Evolutionary conservation across 371 early-diverging fungal genomes (phyloP).

Genomic region (Mucor racemosus): DNA sequence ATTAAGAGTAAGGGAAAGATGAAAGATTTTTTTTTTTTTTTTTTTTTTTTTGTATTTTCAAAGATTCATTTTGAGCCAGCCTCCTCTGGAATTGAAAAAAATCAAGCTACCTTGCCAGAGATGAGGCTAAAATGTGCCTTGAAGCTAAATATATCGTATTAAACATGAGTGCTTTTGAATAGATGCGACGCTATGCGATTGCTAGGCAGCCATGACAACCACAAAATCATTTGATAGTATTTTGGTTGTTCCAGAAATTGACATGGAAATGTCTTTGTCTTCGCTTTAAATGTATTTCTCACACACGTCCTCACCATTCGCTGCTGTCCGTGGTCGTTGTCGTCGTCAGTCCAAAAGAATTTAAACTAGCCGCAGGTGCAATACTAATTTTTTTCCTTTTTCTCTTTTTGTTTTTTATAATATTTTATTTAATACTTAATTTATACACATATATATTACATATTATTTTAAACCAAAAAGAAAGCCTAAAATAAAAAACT

Average conservation of each 20-base stretch:
- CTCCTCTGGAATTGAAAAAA: conserved; percentile 1
- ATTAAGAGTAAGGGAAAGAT: no score
- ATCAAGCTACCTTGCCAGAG: not conserved
- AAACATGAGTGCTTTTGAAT: not conserved
- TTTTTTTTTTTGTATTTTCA: not conserved
- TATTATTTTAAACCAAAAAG: not conserved
- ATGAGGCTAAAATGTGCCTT: not conserved
- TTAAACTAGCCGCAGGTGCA: conserved; percentile 1
- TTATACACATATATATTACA: conserved; percentile 5
- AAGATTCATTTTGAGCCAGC: not conserved
- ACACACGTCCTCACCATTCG: not conserved
- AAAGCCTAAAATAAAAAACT: not conserved
- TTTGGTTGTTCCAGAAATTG: not conserved
- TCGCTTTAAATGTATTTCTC: not conserved
- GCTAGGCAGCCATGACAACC: not conserved
- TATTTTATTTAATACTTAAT: conserved; percentile 1
- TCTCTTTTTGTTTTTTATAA: conserved; percentile 5
- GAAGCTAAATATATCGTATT: not conserved
- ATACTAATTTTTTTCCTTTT: not conserved
- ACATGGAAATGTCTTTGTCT: no score
- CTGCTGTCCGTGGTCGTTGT: not conserved
- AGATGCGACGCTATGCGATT: not conserved
- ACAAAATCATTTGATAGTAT: not conserved
- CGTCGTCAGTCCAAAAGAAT: conserved; percentile 1
- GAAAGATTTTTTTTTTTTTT: no score